Conservation (phyloP, 495 filamentous ascomycete genomes). For the Penicillium alfredii region DNA sequence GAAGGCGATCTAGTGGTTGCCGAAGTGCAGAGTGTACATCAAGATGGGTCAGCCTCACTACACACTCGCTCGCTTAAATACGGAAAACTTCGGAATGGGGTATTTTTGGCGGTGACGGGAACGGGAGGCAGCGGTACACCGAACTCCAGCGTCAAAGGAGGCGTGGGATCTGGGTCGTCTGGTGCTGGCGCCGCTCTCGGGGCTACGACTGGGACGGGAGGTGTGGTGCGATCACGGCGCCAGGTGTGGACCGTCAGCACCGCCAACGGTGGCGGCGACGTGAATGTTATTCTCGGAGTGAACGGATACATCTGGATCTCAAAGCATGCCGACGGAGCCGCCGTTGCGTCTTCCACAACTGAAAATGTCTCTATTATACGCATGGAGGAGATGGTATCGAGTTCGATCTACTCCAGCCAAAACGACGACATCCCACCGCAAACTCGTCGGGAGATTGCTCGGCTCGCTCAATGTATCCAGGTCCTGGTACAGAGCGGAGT, state of each 20-base stretch:
- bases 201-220: conserved; percentile 35
- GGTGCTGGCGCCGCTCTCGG: conserved; percentile 11
- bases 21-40: conserved; percentile 80
- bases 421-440: conserved; percentile 72
- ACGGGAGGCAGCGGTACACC: conserved; percentile 63
- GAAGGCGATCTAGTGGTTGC: conserved; percentile 88
- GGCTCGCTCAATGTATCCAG: conserved; percentile 70
- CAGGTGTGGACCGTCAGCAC: conserved; percentile 81
- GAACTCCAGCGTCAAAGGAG: conserved; percentile 29
- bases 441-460: conserved; percentile 81
- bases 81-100: conserved; percentile 87
- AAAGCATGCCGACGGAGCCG: conserved; percentile 59
- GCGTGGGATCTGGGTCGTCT: conserved; percentile 19
- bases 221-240: conserved; percentile 70
- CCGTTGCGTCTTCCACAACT: conserved; percentile 39
- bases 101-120: conserved; percentile 75
- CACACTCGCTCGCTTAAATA: conserved; percentile 89
- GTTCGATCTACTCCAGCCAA: conserved; percentile 80
- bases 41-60: conserved; percentile 74
- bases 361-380: conserved; percentile 63
- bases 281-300: conserved; percentile 86
- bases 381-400: conserved; percentile 71
- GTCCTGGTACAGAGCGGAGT: conserved; percentile 75
- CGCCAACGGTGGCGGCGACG: conserved; percentile 61
- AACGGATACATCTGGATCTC: conserved; percentile 96